Conservation (phyloP, 2,329 filamentous ascomycete genomes). For the Podosphaera aphanis region DNA sequence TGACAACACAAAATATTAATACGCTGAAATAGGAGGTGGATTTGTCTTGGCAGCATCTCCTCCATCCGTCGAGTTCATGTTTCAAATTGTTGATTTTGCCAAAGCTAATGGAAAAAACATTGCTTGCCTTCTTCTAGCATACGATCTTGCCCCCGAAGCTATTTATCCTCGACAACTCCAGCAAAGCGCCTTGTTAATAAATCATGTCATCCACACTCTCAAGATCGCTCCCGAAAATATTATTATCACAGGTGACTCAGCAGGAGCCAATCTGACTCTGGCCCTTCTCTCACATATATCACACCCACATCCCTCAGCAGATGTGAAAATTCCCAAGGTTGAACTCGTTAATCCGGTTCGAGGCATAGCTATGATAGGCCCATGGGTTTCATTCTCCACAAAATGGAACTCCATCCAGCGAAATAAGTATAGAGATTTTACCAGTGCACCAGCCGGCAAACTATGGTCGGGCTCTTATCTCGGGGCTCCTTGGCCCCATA, state of each 20-base stretch:
- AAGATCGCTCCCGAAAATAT: constrained; percentile 16
- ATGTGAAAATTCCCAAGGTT: constrained; percentile 27
- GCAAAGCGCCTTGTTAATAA: constrained; percentile 22
- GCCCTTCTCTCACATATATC: constrained; percentile 25
- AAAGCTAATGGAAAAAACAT: constrained; percentile 21
- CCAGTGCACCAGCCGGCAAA: constrained; percentile 19
- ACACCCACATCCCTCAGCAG: constrained; percentile 34
- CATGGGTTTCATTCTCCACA: constrained; percentile 31
- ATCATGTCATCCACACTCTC: constrained; percentile 18
- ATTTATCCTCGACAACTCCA: constrained; percentile 25
- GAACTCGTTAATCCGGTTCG: constrained; percentile 21
- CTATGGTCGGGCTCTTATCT: constrained; percentile 27
- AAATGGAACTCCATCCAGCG: constrained; percentile 19
- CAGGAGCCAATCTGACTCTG: constrained; percentile 25
- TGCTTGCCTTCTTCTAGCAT: constrained; percentile 29
- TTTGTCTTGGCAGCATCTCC: constrained; percentile 25
- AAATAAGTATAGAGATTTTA: constrained; percentile 27
- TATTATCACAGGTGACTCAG: constrained; percentile 27
- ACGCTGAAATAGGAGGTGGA: constrained; percentile 24
- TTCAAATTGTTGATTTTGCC: constrained; percentile 10
- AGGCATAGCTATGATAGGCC: constrained; percentile 29
- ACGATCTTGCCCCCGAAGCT: constrained; percentile 26
- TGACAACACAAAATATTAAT: neutral
- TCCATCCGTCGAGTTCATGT: constrained; percentile 23
- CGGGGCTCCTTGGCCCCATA: constrained; percentile 12